Evolutionary conservation across 768 basidiomycete species (phyloP).

Genomic region (Chiua virens): DNA sequence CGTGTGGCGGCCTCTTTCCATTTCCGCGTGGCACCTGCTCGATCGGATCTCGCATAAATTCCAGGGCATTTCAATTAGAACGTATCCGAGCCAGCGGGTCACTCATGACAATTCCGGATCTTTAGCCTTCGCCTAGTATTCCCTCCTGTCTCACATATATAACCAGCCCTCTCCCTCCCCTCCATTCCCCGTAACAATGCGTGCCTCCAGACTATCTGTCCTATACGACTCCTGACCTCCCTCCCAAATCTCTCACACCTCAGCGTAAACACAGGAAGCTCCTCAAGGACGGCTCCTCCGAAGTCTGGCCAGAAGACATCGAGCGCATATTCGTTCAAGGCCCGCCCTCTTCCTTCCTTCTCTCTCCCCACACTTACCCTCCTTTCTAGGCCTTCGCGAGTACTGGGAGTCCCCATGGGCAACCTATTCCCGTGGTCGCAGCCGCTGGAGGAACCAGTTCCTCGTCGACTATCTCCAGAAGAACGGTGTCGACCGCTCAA

Average conservation of each 20-base stretch:
- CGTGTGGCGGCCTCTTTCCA: slow-evolving; percentile 50
- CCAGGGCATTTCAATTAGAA: slow-evolving; percentile 34
- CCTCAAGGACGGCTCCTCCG: slow-evolving; percentile 73
- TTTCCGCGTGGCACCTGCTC: slow-evolving; percentile 34
- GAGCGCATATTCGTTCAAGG: slow-evolving; percentile 80
- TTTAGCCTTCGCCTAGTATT: slow-evolving; percentile 36
- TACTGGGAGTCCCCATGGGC: slow-evolving; percentile 85
- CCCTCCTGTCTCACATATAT: slow-evolving; percentile 35
- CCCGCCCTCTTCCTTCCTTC: slow-evolving; percentile 19
- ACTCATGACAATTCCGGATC: slow-evolving; percentile 44
- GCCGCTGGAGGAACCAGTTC: slow-evolving; percentile 82
- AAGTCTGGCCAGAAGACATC: slow-evolving; percentile 81
- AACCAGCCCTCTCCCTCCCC: slow-evolving; percentile 29
- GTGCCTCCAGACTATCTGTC: slow-evolving; percentile 21
- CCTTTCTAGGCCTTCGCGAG: slow-evolving; percentile 57
- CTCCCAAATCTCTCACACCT: slow-evolving; percentile 48
- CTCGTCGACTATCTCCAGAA: slow-evolving; percentile 78
- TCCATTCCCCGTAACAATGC: slow-evolving; percentile 20
- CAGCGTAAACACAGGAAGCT: slow-evolving; percentile 83
- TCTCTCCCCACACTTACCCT: slow-evolving; percentile 4
- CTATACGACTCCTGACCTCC: slow-evolving; percentile 19
- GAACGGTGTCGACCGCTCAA: slow-evolving; percentile 67
- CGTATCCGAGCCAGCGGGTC: slow-evolving; percentile 27
- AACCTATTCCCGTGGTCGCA: slow-evolving; percentile 74
- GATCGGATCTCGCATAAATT: slow-evolving; percentile 30